Base-by-base conservation (phyloP, 2,329 filamentous ascomycete species). In the Endoconidiophora laricicola region DNA sequence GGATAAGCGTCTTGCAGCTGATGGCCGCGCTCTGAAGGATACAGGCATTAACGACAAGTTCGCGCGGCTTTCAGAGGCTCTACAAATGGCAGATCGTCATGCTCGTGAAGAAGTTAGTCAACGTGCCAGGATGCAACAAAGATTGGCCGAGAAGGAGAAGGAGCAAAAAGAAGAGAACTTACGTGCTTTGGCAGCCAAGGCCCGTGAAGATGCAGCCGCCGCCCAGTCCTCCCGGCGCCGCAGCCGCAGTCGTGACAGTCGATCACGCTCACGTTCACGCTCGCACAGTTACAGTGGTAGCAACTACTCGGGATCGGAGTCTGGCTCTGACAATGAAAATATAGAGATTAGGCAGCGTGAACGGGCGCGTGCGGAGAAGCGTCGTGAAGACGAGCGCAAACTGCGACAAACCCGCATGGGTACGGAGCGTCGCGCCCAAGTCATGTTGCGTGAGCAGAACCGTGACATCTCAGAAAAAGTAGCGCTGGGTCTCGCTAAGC, bases 11-110 rank as follows among this genome's bases (percentile, higher is more conserved):
- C 68, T 98, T 57, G 91, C 91, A 16, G 90, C 91, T 6, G 90
- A 96, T 63, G 91, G 91, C 10, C 76, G 91, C 59, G 86, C 86
- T 0, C 63, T 98, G 55, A 87, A 95, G 63, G 91, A 98, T 62
- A 79, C 94, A 40, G 83, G 86, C 5, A 96, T 98, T 67, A 96
- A 94, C 66, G 91, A 98, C 70, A 96, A 95, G 62, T 96, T 98
- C 61, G 90, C 90, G 2, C 86, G 94, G 59, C 93, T 98, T 61
- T 84, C 87, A 0, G 91, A 98, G 66, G 87, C 90, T 0, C 69
- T 98, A 37, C 93, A 91, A 63, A 93, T 91, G 56, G 91, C 91
- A 1, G 91, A 98, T 62, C 74, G 90, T 44, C 91, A 96, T 63
- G 91, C 91, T 6, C 78, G 91, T 60, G 91, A 98, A 60, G 91